These are phyloP conservation scores for Aspergillus cejpii DNA, from an alignment of 2,329 filamentous ascomycete species.

Conservation along the genomic window DNA sequence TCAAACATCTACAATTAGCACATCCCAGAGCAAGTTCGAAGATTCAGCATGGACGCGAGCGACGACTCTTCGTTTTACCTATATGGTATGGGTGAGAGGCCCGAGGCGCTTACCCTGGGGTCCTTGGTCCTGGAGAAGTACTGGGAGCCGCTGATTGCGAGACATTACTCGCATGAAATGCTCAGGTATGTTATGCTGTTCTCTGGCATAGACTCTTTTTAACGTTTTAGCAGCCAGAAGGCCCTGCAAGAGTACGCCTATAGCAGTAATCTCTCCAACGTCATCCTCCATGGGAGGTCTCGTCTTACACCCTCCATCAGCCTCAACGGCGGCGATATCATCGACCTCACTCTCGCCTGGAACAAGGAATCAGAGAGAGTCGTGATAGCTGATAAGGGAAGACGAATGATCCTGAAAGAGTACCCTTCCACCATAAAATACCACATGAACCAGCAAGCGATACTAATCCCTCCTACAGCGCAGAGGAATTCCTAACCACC, in stretches of 20 bases:
- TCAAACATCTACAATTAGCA: no score
- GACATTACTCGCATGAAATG: constrained; percentile 20
- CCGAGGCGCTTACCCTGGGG: constrained; percentile 22
- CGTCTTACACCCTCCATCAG: constrained; percentile 14
- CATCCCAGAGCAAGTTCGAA: no score
- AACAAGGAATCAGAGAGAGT: constrained; percentile 19
- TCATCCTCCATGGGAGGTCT: constrained; percentile 16
- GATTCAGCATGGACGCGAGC: constrained; percentile 11
- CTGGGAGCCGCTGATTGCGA: constrained; percentile 23
- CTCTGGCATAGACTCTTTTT: neutral
- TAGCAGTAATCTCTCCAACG: constrained; percentile 13
- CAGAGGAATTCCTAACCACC: constrained; percentile 16
- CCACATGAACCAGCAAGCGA: no score
- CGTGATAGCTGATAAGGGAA: constrained; percentile 17
- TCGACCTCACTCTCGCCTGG: constrained; percentile 19
- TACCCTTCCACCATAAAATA: neutral
- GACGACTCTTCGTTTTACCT: constrained; percentile 24
- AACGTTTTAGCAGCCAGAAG: constrained; percentile 9
- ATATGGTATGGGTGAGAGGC: constrained; percentile 22
- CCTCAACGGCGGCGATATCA: constrained; percentile 18
- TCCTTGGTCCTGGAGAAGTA: constrained; percentile 23
- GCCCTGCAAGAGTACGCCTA: constrained; percentile 15
- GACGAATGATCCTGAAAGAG: constrained; percentile 18
- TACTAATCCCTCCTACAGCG: constrained; percentile 7
- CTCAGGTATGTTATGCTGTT: constrained; percentile 11